Conservation (phyloP, 306 rosid genomes). For the Cyclanthera cordifolia region DNA sequence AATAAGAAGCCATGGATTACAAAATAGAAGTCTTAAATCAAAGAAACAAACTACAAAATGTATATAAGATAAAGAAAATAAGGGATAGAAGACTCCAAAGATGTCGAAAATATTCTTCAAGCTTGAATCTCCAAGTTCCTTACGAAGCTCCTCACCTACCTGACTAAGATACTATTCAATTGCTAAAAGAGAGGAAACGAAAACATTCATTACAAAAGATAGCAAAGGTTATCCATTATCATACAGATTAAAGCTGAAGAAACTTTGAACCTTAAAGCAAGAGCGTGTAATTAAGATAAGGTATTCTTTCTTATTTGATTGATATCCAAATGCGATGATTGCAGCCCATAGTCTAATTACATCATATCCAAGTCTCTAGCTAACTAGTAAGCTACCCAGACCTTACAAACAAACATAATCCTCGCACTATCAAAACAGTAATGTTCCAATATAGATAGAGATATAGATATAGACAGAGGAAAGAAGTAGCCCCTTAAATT, state of each 20-base stretch:
- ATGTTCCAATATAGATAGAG: neutral
- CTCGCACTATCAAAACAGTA: neutral
- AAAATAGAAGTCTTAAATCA: no score
- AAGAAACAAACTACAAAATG: no score
- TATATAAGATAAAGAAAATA: no score
- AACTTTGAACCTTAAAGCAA: neutral
- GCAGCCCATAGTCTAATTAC: neutral
- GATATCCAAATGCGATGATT: neutral
- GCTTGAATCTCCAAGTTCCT: no score
- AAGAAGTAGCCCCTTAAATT: neutral
- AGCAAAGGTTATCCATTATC: neutral
- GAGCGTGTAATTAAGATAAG: neutral
- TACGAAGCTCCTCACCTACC: no score
- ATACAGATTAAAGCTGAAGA: neutral
- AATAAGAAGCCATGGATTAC: no score
- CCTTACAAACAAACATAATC: neutral
- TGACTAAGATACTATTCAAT: no score
- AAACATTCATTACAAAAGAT: no score
- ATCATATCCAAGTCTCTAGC: neutral
- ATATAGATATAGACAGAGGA: neutral
- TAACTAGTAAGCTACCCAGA: neutral
- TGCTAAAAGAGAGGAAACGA: no score
- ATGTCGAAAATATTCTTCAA: no score
- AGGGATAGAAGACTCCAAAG: no score
- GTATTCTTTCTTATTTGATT: neutral